Conservation (phyloP, 2,329 filamentous ascomycete species). For the Ustilaginoidea virens region DNA sequence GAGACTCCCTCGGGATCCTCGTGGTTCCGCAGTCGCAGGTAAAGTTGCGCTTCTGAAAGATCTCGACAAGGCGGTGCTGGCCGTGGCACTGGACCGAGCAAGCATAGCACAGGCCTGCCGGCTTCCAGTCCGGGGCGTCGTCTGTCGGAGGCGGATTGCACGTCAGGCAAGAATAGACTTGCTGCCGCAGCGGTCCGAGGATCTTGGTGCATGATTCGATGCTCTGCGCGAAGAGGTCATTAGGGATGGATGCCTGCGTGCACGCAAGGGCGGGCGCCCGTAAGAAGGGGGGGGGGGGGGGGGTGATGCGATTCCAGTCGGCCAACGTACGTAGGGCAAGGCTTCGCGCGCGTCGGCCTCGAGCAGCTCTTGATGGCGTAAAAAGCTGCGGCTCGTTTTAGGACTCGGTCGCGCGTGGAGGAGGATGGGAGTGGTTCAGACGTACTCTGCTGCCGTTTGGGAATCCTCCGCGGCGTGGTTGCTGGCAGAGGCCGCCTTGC, state of each 20-base stretch:
- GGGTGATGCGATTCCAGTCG: conserved; percentile 6
- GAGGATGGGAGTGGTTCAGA: neutral
- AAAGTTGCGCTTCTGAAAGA: conserved; percentile 92
- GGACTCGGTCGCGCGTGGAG: no score
- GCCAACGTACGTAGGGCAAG: conserved; percentile 62
- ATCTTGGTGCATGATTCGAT: conserved; percentile 86
- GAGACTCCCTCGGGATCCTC: conserved; percentile 51
- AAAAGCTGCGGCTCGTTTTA: conserved; percentile 48
- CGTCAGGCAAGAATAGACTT: conserved; percentile 81
- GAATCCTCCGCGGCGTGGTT: conserved; percentile 43
- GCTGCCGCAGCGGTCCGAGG: conserved; percentile 78
- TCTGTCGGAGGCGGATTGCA: conserved; percentile 69
- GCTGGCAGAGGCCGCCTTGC: conserved; percentile 18
- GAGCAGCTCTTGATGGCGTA: conserved; percentile 74
- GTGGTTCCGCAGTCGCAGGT: conserved; percentile 92
- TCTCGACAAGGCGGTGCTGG: conserved; percentile 85
- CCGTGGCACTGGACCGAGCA: conserved; percentile 96
- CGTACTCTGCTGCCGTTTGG: conserved; percentile 58
- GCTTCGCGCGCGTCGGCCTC: conserved; percentile 93
- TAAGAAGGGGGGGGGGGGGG: no score
- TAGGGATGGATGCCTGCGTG: no score
- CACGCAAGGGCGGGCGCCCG: no score
- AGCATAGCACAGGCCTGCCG: conserved; percentile 85
- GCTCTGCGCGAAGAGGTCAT: conserved; percentile 38
- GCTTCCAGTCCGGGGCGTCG: conserved; percentile 30